Evolutionary conservation across 768 basidiomycete genomes (phyloP).

Genomic region (Macrolepiota dolichaula): DNA sequence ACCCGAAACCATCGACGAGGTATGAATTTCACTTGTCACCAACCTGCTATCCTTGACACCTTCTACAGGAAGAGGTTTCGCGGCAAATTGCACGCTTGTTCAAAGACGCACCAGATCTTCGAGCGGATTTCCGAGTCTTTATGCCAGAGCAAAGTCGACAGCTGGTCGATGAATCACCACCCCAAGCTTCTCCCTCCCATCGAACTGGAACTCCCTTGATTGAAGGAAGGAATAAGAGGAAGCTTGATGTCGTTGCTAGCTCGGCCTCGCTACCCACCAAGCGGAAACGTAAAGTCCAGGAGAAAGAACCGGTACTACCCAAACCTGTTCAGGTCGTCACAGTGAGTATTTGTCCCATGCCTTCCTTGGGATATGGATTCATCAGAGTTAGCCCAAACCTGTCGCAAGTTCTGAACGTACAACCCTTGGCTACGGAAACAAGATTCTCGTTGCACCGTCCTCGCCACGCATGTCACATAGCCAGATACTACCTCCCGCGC

Average conservation of each 20-base stretch:
- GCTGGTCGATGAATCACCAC: conserved; percentile 42
- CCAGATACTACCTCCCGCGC: conserved; percentile 23
- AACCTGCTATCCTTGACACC: conserved; percentile 13
- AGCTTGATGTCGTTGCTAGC: conserved; percentile 37
- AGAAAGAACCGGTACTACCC: conserved; percentile 26
- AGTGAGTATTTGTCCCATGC: background rate
- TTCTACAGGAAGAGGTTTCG: conserved; percentile 59
- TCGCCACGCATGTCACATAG: conserved; percentile 29
- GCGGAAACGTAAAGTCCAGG: conserved; percentile 59
- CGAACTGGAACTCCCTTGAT: conserved; percentile 31
- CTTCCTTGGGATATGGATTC: background rate
- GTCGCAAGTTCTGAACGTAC: conserved; percentile 7
- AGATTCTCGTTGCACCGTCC: conserved; percentile 23
- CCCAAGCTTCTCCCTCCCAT: conserved; percentile 18
- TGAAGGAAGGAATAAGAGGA: conserved; percentile 42
- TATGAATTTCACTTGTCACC: conserved; percentile 20
- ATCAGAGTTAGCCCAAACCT: conserved; percentile 19
- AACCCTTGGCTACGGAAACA: conserved; percentile 11
- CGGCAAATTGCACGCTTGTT: conserved; percentile 67
- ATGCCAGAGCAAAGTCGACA: conserved; percentile 60
- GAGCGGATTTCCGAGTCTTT: conserved; percentile 72
- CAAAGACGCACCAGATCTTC: conserved; percentile 72
- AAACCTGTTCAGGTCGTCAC: conserved; percentile 18
- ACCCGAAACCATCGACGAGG: conserved; percentile 62
- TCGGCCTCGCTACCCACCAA: conserved; percentile 54